Percentiles rank a stretch among this genome's conserved stretches.
phyloP scores from a whole-genome alignment of 352 stramenopile species.

The Phytophthora sp. region DNA sequence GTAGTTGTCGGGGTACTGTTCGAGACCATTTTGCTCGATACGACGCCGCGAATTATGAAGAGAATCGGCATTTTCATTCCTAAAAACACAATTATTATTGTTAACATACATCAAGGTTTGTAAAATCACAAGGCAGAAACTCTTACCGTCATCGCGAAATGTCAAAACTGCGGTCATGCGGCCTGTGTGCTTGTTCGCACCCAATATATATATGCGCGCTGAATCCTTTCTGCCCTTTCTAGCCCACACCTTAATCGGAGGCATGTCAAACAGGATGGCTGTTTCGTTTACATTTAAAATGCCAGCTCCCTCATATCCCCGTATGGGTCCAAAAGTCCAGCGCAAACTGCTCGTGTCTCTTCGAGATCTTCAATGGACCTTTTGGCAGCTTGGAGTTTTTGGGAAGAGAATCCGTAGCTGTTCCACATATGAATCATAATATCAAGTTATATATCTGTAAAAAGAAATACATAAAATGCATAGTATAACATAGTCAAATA shows the following conservation, averaged over 20 bases:
- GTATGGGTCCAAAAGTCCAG: neutral
- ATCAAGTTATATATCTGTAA: neutral
- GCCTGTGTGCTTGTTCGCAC: neutral
- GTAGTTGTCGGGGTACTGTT: neutral
- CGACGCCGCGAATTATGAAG: neutral
- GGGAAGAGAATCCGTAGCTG: no score
- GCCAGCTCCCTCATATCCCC: neutral
- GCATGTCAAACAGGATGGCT: constrained; percentile 5
- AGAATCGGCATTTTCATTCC: constrained; percentile 10
- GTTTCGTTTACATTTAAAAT: constrained; percentile 16
- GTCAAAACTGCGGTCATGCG: constrained; percentile 3
- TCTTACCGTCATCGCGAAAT: constrained; percentile 7
- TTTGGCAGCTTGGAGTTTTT: constrained; percentile 5
- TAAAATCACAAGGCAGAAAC: constrained; percentile 1
- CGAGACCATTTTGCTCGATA: neutral
- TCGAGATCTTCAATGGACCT: constrained; percentile 1
- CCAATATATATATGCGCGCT: constrained; percentile 5
- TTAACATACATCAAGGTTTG: neutral
- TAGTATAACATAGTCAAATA: neutral
- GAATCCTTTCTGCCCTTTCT: constrained; percentile 1
- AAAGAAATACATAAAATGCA: neutral
- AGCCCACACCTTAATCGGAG: constrained; percentile 4
- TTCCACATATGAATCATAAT: no score
- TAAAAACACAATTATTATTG: neutral
- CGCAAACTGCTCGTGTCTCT: constrained; percentile 1